Percentiles rank a stretch among this genome's conserved stretches.
Conservation (phyloP, 495 filamentous ascomycete genomes). For the Penicillium taxi region DNA sequence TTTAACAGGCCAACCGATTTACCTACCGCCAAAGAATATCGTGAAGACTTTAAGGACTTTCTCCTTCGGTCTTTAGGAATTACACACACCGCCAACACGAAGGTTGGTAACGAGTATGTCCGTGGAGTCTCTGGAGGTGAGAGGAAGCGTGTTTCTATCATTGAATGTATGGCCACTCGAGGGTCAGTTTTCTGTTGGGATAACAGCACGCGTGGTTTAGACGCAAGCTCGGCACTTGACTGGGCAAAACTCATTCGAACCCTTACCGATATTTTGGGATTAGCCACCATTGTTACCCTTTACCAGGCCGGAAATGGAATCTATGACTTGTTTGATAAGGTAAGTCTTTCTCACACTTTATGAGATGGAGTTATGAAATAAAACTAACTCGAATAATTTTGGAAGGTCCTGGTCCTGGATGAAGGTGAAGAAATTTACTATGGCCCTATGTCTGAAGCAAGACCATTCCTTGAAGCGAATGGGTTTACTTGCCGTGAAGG, state of each 20-base stretch:
- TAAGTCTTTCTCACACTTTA: no score
- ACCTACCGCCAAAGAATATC: slow-evolving; percentile 38
- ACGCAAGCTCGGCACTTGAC: slow-evolving; percentile 52
- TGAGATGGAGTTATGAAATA: no score
- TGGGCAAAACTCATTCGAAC: slow-evolving; percentile 41
- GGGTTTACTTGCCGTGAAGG: slow-evolving; percentile 58
- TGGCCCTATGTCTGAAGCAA: slow-evolving; percentile 50
- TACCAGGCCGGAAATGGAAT: slow-evolving; percentile 58
- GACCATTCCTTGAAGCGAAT: slow-evolving; percentile 55
- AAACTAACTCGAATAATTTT: no score
- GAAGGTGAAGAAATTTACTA: slow-evolving; percentile 55
- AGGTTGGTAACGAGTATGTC: slow-evolving; percentile 72
- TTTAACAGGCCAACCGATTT: slow-evolving; percentile 23
- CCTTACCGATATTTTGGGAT: slow-evolving; percentile 39
- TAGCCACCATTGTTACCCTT: slow-evolving; percentile 42
- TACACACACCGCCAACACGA: slow-evolving; percentile 67
- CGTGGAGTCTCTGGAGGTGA: slow-evolving; percentile 79
- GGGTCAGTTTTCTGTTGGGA: slow-evolving; percentile 54
- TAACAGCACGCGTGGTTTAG: slow-evolving; percentile 53
- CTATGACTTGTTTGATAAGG: slow-evolving; percentile 58
- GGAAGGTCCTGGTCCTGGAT: slow-evolving; percentile 59
- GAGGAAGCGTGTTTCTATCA: slow-evolving; percentile 62
- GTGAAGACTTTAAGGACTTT: slow-evolving; percentile 50
- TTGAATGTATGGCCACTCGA: slow-evolving; percentile 54
- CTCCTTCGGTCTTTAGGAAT: slow-evolving; percentile 66